Base-by-base conservation (phyloP, 306 rosid species). In the Arachis hypogaea region DNA sequence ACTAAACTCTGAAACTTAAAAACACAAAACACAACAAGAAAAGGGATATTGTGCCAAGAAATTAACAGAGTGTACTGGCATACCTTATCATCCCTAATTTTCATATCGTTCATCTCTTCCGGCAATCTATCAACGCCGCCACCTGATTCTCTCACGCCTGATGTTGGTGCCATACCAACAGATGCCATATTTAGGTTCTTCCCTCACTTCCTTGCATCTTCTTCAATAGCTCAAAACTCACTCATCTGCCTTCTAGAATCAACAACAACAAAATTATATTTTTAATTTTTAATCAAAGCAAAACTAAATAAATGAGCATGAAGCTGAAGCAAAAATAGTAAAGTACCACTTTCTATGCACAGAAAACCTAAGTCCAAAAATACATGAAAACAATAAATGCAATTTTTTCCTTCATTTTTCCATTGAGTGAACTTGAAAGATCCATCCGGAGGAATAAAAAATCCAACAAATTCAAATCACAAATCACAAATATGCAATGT, bases 91-190 rank as follows among this genome's bases (percentile, higher is more conserved):
- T 92, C 97, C 83, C 92, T 82, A 55, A 87, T 89, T 80, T 75
- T 92, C 97, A 92, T 92, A 78, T 86, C 93, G 77, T 85, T 92
- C 97, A 92, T 86, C 86, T 92, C 97, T 82, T 89, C 96, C 1
- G 97, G 97, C 63, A 92, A 76, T 78, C 85, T 85, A 69, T 86
- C 97, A 82, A 88, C 89, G 12, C 90, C 89, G 11, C 90, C 90
- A 69, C 77, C 66, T 38, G 89, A 60, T 62, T 92, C 91, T 78
- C 91, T 84, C 84, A 84, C 36, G 67, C 86, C 81, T 41, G 88
- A 79, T 22, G 85, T 66, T 68, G 93, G 92, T 22, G 81, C 96
- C 42, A 92, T 89, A 69, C 92, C 88, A 76, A 88, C 86, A 3
- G 93, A 85, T 40, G 89, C 89, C 97, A 92, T 92, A 52, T 55